Percentiles rank a stretch among this genome's conserved stretches.
These are phyloP conservation scores for Plantago ovata DNA, from an alignment of 257 asterid species.

Conservation along the genomic window DNA sequence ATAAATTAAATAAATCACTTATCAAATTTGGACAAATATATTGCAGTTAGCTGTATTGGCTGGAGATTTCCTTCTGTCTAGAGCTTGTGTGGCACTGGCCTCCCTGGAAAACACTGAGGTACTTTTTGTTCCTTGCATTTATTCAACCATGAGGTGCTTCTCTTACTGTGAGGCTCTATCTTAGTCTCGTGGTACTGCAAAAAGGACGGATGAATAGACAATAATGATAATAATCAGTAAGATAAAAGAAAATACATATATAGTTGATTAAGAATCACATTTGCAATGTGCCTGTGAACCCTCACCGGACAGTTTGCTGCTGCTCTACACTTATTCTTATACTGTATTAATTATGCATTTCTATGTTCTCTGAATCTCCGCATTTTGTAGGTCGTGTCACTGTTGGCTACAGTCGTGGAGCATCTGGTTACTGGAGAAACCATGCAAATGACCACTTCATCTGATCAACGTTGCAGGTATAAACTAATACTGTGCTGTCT, in stretches of 20 bases:
- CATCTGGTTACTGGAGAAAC: slow-evolving; percentile 98
- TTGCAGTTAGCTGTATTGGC: slow-evolving; percentile 90
- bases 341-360: too few relatives aligned
- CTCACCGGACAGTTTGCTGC: too few relatives aligned
- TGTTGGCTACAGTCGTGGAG: slow-evolving; percentile 85
- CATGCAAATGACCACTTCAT: slow-evolving; percentile 87
- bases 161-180: neutral
- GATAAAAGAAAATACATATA: slow-evolving; percentile 1
- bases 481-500: slow-evolving; percentile 13
- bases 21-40: slow-evolving; percentile 2
- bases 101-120: slow-evolving; percentile 94
- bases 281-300: neutral
- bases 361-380: neutral
- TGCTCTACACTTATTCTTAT: too few relatives aligned
- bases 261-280: slow-evolving; percentile 8
- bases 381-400: slow-evolving; percentile 74
- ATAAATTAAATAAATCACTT: neutral
- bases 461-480: slow-evolving; percentile 92
- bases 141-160: slow-evolving; percentile 3
- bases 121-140: slow-evolving; percentile 20
- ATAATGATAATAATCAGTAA: neutral
- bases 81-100: slow-evolving; percentile 97
- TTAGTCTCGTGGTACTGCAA: slow-evolving; percentile 2
- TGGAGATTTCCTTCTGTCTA: slow-evolving; percentile 88
- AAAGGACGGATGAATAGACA: too few relatives aligned